Base-by-base conservation (phyloP, 805 yeast species). In the Ogataea sp. region DNA sequence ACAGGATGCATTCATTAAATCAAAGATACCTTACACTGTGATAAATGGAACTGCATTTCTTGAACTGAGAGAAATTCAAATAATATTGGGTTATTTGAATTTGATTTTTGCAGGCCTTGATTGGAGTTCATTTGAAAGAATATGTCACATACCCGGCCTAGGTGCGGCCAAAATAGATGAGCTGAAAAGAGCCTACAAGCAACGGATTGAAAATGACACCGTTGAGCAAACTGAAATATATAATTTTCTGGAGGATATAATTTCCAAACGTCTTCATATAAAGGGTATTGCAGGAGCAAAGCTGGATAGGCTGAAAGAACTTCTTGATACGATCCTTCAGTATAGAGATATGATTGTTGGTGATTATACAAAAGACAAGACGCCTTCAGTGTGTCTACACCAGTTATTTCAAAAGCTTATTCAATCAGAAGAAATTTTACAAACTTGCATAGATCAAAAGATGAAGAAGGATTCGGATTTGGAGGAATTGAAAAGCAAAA, bases 21-120 rank as follows among this genome's bases (percentile, higher is more conserved):
- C 59, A 2, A 63, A 71, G 4, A 70, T 88, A 2, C 88, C 93
- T 0, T 83, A 84, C 50, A 59, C 62, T 8, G 70, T 88, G 42
- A 67, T 83, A 0, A 79, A 80, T 38, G 96, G 96, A 0, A 67
- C 67, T 33, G 80, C 87, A 1, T 84, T 87, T 50, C 85, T 94
- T 90, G 86, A 83, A 31, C 58, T 81, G 31, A 74, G 73, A 40
- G 95, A 85, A 50, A 78, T 86, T 14, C 64, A 67, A 18, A 59
- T 74, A 1, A 67, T 84, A 41, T 43, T 87, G 32, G 83, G 81
- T 51, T 77, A 79, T 46, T 52, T 90, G 21, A 68, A 87, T 25
- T 75, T 80, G 1, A 63, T 84, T 5, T 67, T 73, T 4, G 71
- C 80, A 21, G 74, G 70, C 20, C 56, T 61, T 38, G 95, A 87